A percentile compares a stretch with the other conserved stretches of the same genome.
Evolutionary conservation across 768 basidiomycete species (phyloP).

Genomic region (Goffeauzyma gilvescens): DNA sequence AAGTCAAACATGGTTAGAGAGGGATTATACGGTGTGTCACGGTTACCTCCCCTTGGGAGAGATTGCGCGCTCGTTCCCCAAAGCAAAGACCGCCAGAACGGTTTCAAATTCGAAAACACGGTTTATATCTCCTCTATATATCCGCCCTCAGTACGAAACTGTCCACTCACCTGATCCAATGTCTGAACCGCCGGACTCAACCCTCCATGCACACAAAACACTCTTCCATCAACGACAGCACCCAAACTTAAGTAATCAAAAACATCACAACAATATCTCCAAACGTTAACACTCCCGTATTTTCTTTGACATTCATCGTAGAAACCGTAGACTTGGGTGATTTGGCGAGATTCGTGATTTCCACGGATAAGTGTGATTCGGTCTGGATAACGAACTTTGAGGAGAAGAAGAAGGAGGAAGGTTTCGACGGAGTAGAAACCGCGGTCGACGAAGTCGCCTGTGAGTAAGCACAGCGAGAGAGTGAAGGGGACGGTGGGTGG

Average conservation of each 20-base stretch:
- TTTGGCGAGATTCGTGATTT: conserved; percentile 92
- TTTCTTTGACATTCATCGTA: conserved; percentile 87
- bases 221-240: conserved; percentile 88
- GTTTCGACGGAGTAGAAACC: conserved; percentile 94
- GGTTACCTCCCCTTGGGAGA: too few species aligned
- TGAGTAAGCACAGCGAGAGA: not conserved
- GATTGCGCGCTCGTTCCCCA: too few species aligned
- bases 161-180: conserved; percentile 60
- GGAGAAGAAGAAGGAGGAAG: conserved; percentile 63
- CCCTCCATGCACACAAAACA: conserved; percentile 95
- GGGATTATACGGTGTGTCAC: too few species aligned
- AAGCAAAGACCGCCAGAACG: too few species aligned
- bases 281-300: conserved; percentile 81
- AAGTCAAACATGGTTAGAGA: too few species aligned
- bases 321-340: conserved; percentile 56
- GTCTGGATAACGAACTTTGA: conserved; percentile 93
- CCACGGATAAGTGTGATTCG: conserved; percentile 76
- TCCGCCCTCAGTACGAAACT: not conserved
- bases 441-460: conserved; percentile 96
- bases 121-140: too few species aligned
- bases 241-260: conserved; percentile 91
- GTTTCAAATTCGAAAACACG: too few species aligned
- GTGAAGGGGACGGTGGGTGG: not conserved
- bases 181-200: conserved; percentile 69
- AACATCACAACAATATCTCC: conserved; percentile 96